Conservation (phyloP, 805 yeast species). For the Candida maesae region DNA sequence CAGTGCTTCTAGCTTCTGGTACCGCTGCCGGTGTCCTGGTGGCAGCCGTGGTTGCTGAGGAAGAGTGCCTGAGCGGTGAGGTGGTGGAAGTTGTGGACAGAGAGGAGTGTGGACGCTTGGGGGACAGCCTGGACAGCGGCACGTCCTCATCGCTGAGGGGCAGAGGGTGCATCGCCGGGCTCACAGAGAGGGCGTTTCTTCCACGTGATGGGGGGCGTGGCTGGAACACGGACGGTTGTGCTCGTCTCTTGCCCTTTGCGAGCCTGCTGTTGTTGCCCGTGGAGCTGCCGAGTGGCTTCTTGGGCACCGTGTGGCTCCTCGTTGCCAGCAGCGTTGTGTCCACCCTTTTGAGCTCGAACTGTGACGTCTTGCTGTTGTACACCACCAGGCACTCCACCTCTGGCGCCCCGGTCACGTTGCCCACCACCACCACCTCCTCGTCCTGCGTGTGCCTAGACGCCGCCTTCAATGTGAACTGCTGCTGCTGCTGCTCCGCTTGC, state of each 20-base stretch:
- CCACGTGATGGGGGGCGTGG: too few species aligned
- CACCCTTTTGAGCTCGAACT: conserved; percentile 18
- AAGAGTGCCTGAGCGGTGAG: conserved; percentile 13
- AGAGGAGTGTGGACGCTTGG: conserved; percentile 8
- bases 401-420: conserved; percentile 8
- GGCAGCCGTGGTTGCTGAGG: conserved; percentile 7
- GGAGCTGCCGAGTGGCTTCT: too few species aligned
- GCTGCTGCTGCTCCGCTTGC: too few species aligned
- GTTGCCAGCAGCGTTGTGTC: conserved; percentile 15
- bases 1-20: too few species aligned
- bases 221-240: conserved; percentile 25
- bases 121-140: conserved; percentile 13
- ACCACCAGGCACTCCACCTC: conserved; percentile 24
- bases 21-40: too few species aligned
- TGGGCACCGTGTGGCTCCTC: neutral
- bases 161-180: neutral
- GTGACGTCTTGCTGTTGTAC: conserved; percentile 14
- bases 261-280: neutral
- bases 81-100: conserved; percentile 9
- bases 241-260: conserved; percentile 7
- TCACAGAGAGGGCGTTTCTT: neutral
- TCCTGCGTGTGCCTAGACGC: conserved; percentile 13
- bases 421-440: conserved; percentile 16
- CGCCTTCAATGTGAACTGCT: conserved; percentile 20
- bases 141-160: conserved; percentile 16